Conservation (phyloP, 1,284 basidiomycete genomes). For the Cronartium quercuum region DNA sequence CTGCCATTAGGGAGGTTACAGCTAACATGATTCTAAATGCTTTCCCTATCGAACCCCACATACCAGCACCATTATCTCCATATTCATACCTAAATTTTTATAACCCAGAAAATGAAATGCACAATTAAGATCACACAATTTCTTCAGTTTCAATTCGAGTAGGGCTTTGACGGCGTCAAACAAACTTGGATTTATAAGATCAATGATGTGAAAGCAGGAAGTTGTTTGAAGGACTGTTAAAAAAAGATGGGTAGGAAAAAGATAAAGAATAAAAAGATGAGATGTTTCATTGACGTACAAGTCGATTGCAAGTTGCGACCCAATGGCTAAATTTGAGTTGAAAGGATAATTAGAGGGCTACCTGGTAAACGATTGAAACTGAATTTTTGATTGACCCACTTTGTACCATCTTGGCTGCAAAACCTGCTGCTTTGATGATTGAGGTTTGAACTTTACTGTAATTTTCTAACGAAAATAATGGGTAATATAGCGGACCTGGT, state of each 20-base stretch:
- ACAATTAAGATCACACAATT: neutral
- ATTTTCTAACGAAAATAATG: neutral
- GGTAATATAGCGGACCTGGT: neutral
- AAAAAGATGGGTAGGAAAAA: neutral
- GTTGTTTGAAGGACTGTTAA: neutral
- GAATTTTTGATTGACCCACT: neutral
- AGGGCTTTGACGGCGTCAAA: neutral
- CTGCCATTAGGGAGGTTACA: neutral
- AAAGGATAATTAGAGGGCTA: neutral
- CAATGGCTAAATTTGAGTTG: neutral
- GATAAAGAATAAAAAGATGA: neutral
- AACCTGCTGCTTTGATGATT: neutral
- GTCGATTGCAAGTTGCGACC: slow-evolving; percentile 17
- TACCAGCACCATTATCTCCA: neutral
- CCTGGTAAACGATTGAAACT: neutral
- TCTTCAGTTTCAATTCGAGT: neutral
- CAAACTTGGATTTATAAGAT: neutral
- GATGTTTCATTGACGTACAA: neutral
- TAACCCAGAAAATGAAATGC: neutral
- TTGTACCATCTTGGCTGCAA: neutral
- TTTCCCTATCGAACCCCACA: neutral
- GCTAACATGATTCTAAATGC: neutral
- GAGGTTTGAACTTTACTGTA: neutral
- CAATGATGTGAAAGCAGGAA: slow-evolving; percentile 3
- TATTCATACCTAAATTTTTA: neutral